Percentiles rank a stretch among this genome's conserved stretches.
Evolutionary conservation across 139 green algal species (phyloP).

Genomic region (Coccomyxa sp.): DNA sequence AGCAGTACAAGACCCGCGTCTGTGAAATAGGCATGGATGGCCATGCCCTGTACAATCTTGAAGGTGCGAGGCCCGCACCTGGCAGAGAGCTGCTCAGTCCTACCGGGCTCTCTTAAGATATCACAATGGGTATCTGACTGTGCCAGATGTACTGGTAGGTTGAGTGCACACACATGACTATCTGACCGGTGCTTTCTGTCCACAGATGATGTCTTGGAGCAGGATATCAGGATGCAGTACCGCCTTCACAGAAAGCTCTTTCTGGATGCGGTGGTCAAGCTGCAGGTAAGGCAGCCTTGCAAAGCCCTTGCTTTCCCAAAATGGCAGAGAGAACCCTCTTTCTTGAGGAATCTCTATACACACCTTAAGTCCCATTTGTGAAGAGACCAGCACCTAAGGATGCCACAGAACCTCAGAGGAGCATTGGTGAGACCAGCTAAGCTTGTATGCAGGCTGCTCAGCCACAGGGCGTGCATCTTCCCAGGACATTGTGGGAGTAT

Average conservation of each 20-base stretch:
- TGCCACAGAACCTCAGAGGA: neutral
- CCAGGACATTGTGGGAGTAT: neutral
- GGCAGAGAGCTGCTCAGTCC: neutral
- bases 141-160: neutral
- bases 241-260: neutral
- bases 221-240: neutral
- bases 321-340: no score
- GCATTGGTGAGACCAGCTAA: neutral
- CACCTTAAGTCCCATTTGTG: no score
- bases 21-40: neutral
- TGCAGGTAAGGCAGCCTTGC: no score
- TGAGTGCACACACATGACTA: neutral
- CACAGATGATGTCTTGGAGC: constrained; percentile 1
- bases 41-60: neutral
- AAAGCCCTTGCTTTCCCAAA: no score
- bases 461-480: neutral
- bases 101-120: neutral
- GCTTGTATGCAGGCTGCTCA: neutral
- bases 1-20: neutral
- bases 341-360: no score
- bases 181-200: neutral
- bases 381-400: neutral
- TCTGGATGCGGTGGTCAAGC: neutral
- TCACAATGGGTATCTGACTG: neutral
- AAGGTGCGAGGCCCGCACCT: neutral